A percentile compares a stretch with the other conserved stretches of the same genome.
Conservation (phyloP, 208 protist genomes). For the Acanthamoeba castellanii region DNA sequence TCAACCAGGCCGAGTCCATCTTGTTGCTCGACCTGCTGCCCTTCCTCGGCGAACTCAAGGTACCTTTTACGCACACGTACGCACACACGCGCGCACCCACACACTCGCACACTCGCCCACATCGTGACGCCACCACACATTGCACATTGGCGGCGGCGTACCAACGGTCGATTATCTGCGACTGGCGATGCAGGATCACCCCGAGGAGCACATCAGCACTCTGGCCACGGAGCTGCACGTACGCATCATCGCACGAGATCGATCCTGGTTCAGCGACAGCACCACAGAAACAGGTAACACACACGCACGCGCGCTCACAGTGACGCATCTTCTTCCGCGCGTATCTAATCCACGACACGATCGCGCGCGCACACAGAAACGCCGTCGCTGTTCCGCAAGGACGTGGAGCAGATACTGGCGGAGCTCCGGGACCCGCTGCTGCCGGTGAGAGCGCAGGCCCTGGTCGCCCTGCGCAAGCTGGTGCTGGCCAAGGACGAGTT, state of each 20-base stretch:
- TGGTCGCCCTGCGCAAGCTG: constrained; percentile 9
- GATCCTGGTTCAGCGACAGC: constrained; percentile 3
- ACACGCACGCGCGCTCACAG: neutral
- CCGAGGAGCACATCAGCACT: constrained; percentile 49
- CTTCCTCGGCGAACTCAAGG: constrained; percentile 40
- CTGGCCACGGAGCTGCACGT: constrained; percentile 5
- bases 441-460: constrained; percentile 28
- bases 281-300: neutral
- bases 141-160: too few relatives aligned
- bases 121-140: neutral
- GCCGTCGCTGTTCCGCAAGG: neutral
- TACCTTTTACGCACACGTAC: neutral
- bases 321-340: neutral
- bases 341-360: neutral
- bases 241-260: constrained; percentile 29
- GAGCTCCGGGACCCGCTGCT: constrained; percentile 56
- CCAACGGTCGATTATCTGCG: too few relatives aligned
- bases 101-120: neutral
- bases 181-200: neutral
- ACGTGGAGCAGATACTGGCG: constrained; percentile 55
- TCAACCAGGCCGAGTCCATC: constrained; percentile 17
- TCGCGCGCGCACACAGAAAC: neutral
- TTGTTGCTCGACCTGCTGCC: constrained; percentile 48
- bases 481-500: constrained; percentile 9
- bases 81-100: neutral